Evolutionary conservation across 495 filamentous ascomycete species (phyloP).

Genomic region (Daldinia decipiens): DNA sequence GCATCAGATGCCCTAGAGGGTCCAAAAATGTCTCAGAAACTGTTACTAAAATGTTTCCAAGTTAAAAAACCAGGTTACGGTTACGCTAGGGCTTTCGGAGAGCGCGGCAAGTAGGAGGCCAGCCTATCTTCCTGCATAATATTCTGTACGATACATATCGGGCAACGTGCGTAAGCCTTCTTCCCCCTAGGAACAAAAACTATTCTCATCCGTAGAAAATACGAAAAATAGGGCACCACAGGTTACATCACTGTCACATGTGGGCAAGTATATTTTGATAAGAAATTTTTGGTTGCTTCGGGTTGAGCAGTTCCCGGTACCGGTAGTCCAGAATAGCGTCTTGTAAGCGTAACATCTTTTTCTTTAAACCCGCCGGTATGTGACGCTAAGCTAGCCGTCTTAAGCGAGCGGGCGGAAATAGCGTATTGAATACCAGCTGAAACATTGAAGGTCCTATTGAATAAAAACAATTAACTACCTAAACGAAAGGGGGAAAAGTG

Average conservation of each 20-base stretch:
- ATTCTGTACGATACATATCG: background rate
- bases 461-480: background rate
- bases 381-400: slow-evolving; percentile 15
- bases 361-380: background rate
- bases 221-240: background rate
- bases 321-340: slow-evolving; percentile 23
- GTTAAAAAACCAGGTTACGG: background rate
- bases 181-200: background rate
- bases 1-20: slow-evolving; percentile 19
- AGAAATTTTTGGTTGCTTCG: slow-evolving; percentile 6
- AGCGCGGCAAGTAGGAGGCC: background rate
- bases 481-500: background rate
- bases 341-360: slow-evolving; percentile 2
- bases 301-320: slow-evolving; percentile 17
- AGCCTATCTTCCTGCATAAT: background rate
- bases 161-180: background rate
- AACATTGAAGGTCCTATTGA: slow-evolving; percentile 30
- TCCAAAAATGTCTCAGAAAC: slow-evolving; percentile 28
- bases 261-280: slow-evolving; percentile 2
- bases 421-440: slow-evolving; percentile 8
- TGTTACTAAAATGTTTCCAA: slow-evolving; percentile 2
- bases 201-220: slow-evolving; percentile 3
- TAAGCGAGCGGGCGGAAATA: background rate
- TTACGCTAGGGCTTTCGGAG: background rate
- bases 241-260: slow-evolving; percentile 28